Evolutionary conservation across 2,329 filamentous ascomycete genomes (phyloP).

Genomic region (Seiridium cupressi): DNA sequence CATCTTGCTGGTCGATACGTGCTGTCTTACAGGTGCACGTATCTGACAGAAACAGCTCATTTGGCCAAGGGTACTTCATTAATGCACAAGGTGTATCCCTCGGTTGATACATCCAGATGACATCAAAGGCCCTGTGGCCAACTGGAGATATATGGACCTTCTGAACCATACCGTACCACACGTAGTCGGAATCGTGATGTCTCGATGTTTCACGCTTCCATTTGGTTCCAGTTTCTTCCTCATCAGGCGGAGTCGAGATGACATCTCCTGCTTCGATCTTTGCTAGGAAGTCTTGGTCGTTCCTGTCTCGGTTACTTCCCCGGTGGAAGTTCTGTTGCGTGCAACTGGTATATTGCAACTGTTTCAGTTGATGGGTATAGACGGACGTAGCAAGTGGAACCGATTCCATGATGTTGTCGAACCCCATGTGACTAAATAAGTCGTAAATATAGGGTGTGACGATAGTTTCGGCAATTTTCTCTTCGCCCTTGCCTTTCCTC

Average conservation of each 20-base stretch:
- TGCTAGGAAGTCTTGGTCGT: slow-evolving; percentile 20
- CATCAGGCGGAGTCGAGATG: slow-evolving; percentile 46
- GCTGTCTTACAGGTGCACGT: slow-evolving; percentile 65
- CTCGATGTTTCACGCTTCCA: slow-evolving; percentile 54
- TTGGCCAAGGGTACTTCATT: slow-evolving; percentile 66
- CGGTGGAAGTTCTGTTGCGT: background rate
- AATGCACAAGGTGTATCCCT: slow-evolving; percentile 67
- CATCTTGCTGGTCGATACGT: slow-evolving; percentile 51
- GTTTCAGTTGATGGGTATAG: background rate
- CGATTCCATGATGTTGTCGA: slow-evolving; percentile 48
- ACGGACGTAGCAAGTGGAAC: slow-evolving; percentile 16
- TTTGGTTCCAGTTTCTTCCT: slow-evolving; percentile 42
- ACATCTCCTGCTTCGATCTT: slow-evolving; percentile 44
- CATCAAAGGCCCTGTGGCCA: slow-evolving; percentile 47
- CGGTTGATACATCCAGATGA: slow-evolving; percentile 74
- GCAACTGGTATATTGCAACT: background rate
- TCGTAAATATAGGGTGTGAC: slow-evolving; percentile 69
- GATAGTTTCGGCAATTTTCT: slow-evolving; percentile 45
- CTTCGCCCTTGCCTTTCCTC: background rate
- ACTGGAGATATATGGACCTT: slow-evolving; percentile 36
- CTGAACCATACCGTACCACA: slow-evolving; percentile 73
- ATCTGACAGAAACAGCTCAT: slow-evolving; percentile 75
- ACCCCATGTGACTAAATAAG: slow-evolving; percentile 64
- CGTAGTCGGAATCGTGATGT: slow-evolving; percentile 40
- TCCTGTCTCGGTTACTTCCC: background rate